phyloP scores from a whole-genome alignment of 2,329 filamentous ascomycete species.

The Pestalotiopsis sp. region DNA sequence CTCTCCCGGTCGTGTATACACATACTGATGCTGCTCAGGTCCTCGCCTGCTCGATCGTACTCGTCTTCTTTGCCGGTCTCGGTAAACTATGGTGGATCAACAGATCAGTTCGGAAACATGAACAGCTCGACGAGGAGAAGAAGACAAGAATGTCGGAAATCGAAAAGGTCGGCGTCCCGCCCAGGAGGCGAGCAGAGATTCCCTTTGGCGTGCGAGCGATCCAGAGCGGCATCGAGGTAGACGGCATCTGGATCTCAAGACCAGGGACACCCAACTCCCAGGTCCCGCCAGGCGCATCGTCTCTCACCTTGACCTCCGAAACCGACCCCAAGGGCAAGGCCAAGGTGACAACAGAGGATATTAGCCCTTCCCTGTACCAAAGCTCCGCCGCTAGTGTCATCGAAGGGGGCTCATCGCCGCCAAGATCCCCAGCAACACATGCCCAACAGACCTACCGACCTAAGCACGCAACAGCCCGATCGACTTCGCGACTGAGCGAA shows the following conservation, averaged over 20 bases:
- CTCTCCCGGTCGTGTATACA: not conserved
- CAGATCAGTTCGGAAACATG: constrained; percentile 55
- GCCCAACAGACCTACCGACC: constrained; percentile 23
- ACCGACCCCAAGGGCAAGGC: constrained; percentile 26
- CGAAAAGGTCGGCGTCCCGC: constrained; percentile 54
- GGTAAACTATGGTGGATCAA: constrained; percentile 68
- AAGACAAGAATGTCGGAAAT: constrained; percentile 54
- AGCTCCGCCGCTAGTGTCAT: constrained; percentile 25
- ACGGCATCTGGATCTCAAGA: constrained; percentile 78
- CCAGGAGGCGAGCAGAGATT: constrained; percentile 57
- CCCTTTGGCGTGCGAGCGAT: constrained; percentile 88
- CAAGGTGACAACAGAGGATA: constrained; percentile 20
- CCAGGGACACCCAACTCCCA: constrained; percentile 41
- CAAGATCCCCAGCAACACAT: constrained; percentile 10
- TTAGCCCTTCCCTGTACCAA: constrained; percentile 21
- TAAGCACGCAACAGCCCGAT: constrained; percentile 20
- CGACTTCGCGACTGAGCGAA: constrained; percentile 15
- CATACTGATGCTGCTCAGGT: constrained; percentile 52
- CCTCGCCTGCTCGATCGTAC: constrained; percentile 68
- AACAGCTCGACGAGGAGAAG: constrained; percentile 68
- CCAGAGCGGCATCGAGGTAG: constrained; percentile 79
- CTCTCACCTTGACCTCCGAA: constrained; percentile 23
- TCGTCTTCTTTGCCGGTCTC: constrained; percentile 70
- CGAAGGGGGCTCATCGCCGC: constrained; percentile 14
- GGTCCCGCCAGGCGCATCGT: constrained; percentile 23